Evolutionary conservation across 257 asterid species (phyloP), one percentile per base, ranked within the genome.

Genomic region (Eustoma russellianum): DNA sequence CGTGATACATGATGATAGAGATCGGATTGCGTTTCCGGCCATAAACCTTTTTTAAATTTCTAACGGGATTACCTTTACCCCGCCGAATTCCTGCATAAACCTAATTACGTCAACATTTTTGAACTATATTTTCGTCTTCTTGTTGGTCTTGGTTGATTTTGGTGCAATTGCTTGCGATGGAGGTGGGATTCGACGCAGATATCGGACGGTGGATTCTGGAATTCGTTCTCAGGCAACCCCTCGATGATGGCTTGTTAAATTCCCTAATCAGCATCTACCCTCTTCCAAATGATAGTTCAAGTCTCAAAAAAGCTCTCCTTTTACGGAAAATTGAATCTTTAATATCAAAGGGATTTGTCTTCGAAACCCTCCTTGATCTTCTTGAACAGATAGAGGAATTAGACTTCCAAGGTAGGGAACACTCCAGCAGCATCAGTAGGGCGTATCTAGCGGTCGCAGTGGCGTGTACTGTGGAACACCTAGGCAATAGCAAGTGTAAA

Each of bases 371-470:
- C n/a, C 86, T 89, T 14, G 79, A 67, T 2, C 33, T 69, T 28
- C 60, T 89, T 35, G 92, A 85, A 71, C 67, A 69, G 46, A 49
- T 85, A 38, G 88, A 73, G 52, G 85, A 79, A 60, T 11, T 79
- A 1, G 83, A 77, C 6, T 65, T 59, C 57, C 66, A 34, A 13
- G 56, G 17, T 18, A 64, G 44, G 2, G 49, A 44, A 5, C 75
- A 65, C 15, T 77, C 82, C 1, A 79, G 66, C 3, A 56, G 70
- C 5, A 69, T 81, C 74, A 79, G 67, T 70, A 70, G 52, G 1
- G 95, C 85, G 3, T 89, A 83, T 56, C 83, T 95, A 52, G 74
- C 81, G 8, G 83, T 77, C 60, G 93, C 94, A 0, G 93, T 89
- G 60, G 81, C 70, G 1, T 83, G 79, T 57, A 80, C 94, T 41